phyloP scores from a whole-genome alignment of 768 basidiomycete genomes.

The Lactarius sp. region DNA sequence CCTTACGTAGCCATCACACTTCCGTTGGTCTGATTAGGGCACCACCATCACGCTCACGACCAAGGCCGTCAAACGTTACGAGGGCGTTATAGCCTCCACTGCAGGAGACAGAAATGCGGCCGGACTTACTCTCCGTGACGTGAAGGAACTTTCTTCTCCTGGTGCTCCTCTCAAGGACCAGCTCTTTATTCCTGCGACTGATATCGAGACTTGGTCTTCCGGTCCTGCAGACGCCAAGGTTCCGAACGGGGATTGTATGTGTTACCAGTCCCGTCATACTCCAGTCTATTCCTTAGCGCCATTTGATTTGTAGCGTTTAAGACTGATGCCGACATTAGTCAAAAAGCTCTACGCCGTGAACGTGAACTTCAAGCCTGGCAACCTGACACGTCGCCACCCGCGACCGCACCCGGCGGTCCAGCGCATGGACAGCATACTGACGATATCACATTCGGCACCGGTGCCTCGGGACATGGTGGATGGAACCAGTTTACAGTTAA shows the following conservation, averaged over 20 bases:
- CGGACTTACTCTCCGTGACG: slow-evolving; percentile 74
- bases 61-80: slow-evolving; percentile 66
- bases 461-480: slow-evolving; percentile 37
- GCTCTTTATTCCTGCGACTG: slow-evolving; percentile 63
- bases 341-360: slow-evolving; percentile 50
- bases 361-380: slow-evolving; percentile 83
- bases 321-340: slow-evolving; percentile 75
- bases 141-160: slow-evolving; percentile 62
- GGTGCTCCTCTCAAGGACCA: slow-evolving; percentile 66
- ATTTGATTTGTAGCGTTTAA: slow-evolving; percentile 50
- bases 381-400: slow-evolving; percentile 37
- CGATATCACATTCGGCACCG: slow-evolving; percentile 65
- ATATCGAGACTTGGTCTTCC: slow-evolving; percentile 69
- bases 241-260: slow-evolving; percentile 69
- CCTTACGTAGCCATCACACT: slow-evolving; percentile 19
- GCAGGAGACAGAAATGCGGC: slow-evolving; percentile 58
- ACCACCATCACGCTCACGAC: slow-evolving; percentile 73
- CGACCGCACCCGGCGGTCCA: slow-evolving; percentile 28
- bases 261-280: slow-evolving; percentile 1
- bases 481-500: slow-evolving; percentile 97
- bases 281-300: background rate
- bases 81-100: slow-evolving; percentile 64
- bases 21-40: slow-evolving; percentile 42
- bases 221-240: slow-evolving; percentile 68
- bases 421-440: slow-evolving; percentile 41